These are phyloP conservation scores for Diaporthe citriasiana DNA, from an alignment of 2,329 filamentous ascomycete genomes.

Conservation along the genomic window DNA sequence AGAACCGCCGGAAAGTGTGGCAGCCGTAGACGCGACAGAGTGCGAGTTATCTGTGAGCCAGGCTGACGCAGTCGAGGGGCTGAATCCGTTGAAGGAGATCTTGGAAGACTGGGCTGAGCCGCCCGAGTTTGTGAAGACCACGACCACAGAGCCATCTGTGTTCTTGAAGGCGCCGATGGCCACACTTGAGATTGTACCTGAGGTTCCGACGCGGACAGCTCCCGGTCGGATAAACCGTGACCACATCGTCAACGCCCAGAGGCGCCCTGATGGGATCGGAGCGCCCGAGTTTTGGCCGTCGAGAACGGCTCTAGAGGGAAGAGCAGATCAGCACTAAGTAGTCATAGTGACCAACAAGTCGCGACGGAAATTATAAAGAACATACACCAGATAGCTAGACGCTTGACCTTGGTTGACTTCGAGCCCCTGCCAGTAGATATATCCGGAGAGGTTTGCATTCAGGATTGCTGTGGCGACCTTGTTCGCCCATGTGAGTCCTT, in stretches of 20 bases:
- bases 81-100: constrained; percentile 50
- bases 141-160: constrained; percentile 50
- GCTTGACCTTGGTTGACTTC: constrained; percentile 47
- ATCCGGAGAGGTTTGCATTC: constrained; percentile 58
- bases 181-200: constrained; percentile 47
- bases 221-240: constrained; percentile 51
- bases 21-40: constrained; percentile 44
- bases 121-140: constrained; percentile 50
- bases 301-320: constrained; percentile 41
- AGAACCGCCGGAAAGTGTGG: constrained; percentile 42
- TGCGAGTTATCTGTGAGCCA: constrained; percentile 55
- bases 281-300: constrained; percentile 44
- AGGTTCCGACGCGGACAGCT: constrained; percentile 47
- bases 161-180: constrained; percentile 50
- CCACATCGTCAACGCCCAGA: constrained; percentile 51
- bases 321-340: constrained; percentile 43
- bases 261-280: constrained; percentile 46
- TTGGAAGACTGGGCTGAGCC: constrained; percentile 48
- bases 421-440: constrained; percentile 60
- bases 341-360: background rate
- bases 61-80: constrained; percentile 47
- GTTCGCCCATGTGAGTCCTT: constrained; percentile 64
- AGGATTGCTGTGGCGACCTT: constrained; percentile 60
- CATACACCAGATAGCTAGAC: constrained; percentile 42
- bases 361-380: too few relatives aligned